A percentile compares a stretch with the other conserved stretches of the same genome.
Evolutionary conservation across 495 filamentous ascomycete genomes (phyloP).

Genomic region (Poronia punctata): DNA sequence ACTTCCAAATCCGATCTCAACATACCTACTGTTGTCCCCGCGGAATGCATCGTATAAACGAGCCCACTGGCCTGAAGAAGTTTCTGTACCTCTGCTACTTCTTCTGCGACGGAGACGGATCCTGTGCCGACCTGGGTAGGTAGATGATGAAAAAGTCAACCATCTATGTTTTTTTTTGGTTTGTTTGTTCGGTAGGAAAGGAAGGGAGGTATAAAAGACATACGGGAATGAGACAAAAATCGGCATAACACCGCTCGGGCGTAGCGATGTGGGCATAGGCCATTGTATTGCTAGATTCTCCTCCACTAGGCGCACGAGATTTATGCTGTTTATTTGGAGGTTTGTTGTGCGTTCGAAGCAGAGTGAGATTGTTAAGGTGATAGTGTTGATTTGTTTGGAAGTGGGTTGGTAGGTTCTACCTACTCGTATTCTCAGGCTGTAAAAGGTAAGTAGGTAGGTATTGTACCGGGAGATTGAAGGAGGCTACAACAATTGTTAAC

Average conservation of each 20-base stretch:
- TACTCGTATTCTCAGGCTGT: too few relatives aligned
- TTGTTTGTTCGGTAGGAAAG: neutral
- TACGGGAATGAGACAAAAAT: constrained; percentile 81
- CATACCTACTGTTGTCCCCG: constrained; percentile 85
- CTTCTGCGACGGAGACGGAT: constrained; percentile 72
- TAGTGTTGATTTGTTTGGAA: too few relatives aligned
- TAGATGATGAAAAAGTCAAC: too few relatives aligned
- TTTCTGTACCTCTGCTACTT: constrained; percentile 86
- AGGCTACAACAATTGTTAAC: too few relatives aligned
- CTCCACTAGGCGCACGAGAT: too few relatives aligned
- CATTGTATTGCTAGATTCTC: constrained; percentile 9
- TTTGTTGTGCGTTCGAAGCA: too few relatives aligned
- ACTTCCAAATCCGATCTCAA: too few relatives aligned
- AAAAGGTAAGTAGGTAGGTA: too few relatives aligned
- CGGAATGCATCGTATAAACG: constrained; percentile 82
- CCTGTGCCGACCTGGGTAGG: constrained; percentile 65
- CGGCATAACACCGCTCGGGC: constrained; percentile 60
- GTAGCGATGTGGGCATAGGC: constrained; percentile 48
- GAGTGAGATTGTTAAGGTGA: too few relatives aligned
- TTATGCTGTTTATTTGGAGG: too few relatives aligned
- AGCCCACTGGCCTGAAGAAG: constrained; percentile 72
- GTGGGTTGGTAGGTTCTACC: too few relatives aligned
- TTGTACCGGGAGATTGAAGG: too few relatives aligned
- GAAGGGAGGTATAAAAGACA: constrained; percentile 13
- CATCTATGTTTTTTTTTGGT: neutral